Evolutionary conservation across 1,139 yeast species (phyloP), one percentile per base, ranked within the genome.

Genomic region (Nakaseomyces sp.): DNA sequence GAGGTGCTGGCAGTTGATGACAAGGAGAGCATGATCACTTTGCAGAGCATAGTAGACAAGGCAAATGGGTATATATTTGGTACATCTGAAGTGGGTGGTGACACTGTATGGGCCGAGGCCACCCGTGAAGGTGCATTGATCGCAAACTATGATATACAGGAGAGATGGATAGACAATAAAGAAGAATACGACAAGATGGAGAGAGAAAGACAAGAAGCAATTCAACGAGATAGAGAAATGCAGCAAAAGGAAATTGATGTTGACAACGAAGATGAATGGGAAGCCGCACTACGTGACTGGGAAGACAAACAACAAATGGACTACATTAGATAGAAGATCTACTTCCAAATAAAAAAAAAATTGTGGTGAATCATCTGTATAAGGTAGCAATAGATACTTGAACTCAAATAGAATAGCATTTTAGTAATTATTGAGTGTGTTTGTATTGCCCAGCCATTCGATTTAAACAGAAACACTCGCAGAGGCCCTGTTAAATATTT

Each of bases 1-100:
- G 95, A 88, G 55, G 98, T 91, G 1, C 66, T 93, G 32, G 77
- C 95, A 0, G 85, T 93, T 4, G 98, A 93, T 57, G 93, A 91
- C 61, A 89, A 89, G 58, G 78, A 80, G 51, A 79, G 93, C 29
- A 91, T 93, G 98, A 88, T 91, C 30, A 74, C 81, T 44, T 64
- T 93, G 30, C 71, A 91, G 44, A 73, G 83, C 13, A 70, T 77
- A 1, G 77, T 93, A 12, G 99, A 93, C 60, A 87, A 84, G 59
- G 93, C 96, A 2, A 85, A 81, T 53, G 99, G 99, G 0, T 93
- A 93, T 60, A 74, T 85, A 53, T 88, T 86, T 68, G 99, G 99
- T 0, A 69, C 88, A 2, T 83, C 88, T 28, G 99, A 93, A 54
- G 72, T 89, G 12, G 96, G 96, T 3, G 97, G 97, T 15, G 99